A percentile compares a stretch with the other conserved stretches of the same genome.
These are phyloP conservation scores for Tylopilus sp. DNA, from an alignment of 768 basidiomycete genomes.

Conservation along the genomic window DNA sequence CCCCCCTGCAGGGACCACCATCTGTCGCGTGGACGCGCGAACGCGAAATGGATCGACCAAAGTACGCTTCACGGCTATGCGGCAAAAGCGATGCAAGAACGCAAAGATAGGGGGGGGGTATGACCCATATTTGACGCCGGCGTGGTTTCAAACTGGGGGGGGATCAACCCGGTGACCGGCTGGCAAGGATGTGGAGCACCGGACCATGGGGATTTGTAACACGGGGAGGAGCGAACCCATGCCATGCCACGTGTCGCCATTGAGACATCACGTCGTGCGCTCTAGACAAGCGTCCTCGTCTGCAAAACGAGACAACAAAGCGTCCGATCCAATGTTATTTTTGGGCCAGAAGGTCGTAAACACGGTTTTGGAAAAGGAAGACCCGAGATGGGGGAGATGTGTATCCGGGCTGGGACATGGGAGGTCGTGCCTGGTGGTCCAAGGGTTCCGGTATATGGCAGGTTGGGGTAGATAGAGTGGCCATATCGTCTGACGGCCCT, in stretches of 20 bases:
- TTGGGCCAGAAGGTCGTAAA: neutral
- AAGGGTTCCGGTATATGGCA: neutral
- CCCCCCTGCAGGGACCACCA: no score
- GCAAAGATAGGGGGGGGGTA: neutral
- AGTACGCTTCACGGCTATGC: neutral
- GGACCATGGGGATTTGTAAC: neutral
- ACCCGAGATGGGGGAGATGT: neutral
- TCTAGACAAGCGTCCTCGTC: neutral
- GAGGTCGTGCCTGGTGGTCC: neutral
- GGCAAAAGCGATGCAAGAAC: neutral
- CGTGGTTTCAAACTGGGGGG: neutral
- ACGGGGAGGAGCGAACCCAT: neutral
- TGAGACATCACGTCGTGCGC: no score
- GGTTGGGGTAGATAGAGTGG: neutral
- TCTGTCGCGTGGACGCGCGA: neutral
- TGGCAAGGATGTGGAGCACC: neutral
- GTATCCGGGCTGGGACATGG: neutral
- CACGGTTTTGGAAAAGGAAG: neutral
- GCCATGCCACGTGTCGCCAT: neutral
- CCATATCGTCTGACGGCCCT: neutral
- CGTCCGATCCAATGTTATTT: neutral
- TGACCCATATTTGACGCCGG: neutral
- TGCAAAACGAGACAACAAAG: neutral
- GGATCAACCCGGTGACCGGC: no score
- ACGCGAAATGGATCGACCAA: neutral